phyloP scores from a whole-genome alignment of 805 yeast genomes.

The Yarrowia yakushimensis region DNA sequence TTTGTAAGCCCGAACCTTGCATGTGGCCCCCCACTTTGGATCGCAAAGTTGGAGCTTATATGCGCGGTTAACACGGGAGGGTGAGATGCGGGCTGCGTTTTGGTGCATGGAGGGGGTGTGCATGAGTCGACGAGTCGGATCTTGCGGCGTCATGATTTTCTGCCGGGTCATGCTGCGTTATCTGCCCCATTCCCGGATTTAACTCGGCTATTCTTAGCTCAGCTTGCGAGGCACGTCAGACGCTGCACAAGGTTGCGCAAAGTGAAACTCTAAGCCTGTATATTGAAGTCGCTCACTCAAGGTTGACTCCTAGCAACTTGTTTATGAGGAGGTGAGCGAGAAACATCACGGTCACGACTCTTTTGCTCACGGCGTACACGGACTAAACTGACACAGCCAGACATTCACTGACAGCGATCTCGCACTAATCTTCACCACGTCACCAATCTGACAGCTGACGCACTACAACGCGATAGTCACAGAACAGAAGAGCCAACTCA shows the following conservation, averaged over 20 bases:
- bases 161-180: too few species aligned
- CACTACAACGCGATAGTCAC: too few species aligned
- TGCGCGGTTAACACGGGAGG: background rate
- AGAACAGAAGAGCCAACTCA: too few species aligned
- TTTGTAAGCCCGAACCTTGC: background rate
- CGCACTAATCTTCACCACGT: too few species aligned
- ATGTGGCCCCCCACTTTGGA: background rate
- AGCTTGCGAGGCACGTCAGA: background rate
- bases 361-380: background rate
- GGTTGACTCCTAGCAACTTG: conserved; percentile 7
- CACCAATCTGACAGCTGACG: too few species aligned
- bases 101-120: too few species aligned
- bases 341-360: background rate
- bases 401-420: background rate
- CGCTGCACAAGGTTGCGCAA: background rate
- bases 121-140: too few species aligned
- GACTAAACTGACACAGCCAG: background rate
- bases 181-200: background rate
- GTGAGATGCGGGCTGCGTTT: too few species aligned
- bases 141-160: too few species aligned
- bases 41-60: background rate
- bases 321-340: background rate
- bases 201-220: background rate
- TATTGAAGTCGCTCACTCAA: conserved; percentile 9
- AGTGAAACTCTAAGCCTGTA: conserved; percentile 1